Evolutionary conservation across 805 yeast species (phyloP).

Genomic region (Sungouiozyma ichnusensis): DNA sequence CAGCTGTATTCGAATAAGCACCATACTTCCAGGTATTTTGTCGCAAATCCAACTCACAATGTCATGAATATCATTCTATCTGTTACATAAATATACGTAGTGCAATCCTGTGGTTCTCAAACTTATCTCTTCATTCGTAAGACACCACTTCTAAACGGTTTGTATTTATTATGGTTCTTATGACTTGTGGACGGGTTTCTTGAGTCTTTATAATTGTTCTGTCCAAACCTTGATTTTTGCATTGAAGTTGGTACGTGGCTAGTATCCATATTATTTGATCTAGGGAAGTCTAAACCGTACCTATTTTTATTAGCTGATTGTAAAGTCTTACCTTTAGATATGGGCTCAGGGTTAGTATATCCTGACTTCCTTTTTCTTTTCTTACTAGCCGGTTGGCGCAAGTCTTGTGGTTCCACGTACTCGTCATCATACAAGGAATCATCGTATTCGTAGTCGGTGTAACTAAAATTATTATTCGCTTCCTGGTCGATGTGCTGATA

Average conservation of each 20-base stretch:
- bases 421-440: slow-evolving; percentile 18
- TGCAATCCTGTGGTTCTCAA: background rate
- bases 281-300: slow-evolving; percentile 24
- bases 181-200: slow-evolving; percentile 2
- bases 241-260: slow-evolving; percentile 4
- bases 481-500: slow-evolving; percentile 17
- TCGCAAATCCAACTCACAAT: too few species aligned
- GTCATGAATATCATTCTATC: too few species aligned
- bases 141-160: slow-evolving; percentile 19
- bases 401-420: slow-evolving; percentile 4
- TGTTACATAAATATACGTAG: slow-evolving; percentile 1
- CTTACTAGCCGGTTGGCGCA: slow-evolving; percentile 1
- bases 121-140: slow-evolving; percentile 3
- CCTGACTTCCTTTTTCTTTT: slow-evolving; percentile 4
- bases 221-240: slow-evolving; percentile 17
- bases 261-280: slow-evolving; percentile 7
- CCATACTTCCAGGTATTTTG: too few species aligned
- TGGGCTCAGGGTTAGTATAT: slow-evolving; percentile 4
- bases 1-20: too few species aligned
- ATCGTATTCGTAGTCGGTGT: slow-evolving; percentile 19
- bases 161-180: slow-evolving; percentile 13
- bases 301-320: slow-evolving; percentile 7
- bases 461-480: slow-evolving; percentile 15
- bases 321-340: slow-evolving; percentile 6
- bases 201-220: slow-evolving; percentile 1